Evolutionary conservation across 192 early-diverging fungal genomes (phyloP), one percentile per base, ranked within the genome.

Genomic region (Haplosporangium gracile): DNA sequence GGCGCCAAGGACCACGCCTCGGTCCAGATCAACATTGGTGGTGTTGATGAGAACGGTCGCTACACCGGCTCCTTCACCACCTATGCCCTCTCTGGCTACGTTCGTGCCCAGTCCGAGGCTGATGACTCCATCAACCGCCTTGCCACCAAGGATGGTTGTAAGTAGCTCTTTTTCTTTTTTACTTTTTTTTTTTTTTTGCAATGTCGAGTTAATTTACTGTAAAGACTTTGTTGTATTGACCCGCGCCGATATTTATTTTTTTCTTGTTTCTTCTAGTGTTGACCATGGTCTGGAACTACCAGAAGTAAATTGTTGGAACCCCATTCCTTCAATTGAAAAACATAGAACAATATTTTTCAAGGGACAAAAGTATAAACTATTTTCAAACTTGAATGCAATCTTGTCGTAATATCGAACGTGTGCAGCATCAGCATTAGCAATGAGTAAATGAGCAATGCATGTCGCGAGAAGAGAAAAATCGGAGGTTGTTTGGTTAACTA

Each of bases 61-160:
- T 85, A 92, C 87, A 94, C 92, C 72, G 95, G 95, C 75, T 86
- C 90, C 83, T 93, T 89, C 93, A 92, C 95, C 90, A 96, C 95
- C 91, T 97, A 95, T 89, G 97, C 96, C 69, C 92, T 99, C 86
- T 96, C 93, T 86, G 99, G 98, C 80, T 96, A 95, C 89, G 95
- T 99, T 87, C 95, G 98, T 88, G 88, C 94, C 88, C 89, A 93
- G 74, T 97, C 94, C 77, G 97, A 99, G 93, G 92, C 96, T 79
- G 97, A 99, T 90, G 98, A 99, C 91, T 96, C 96, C 83, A 82
- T 99, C 84, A 98, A 99, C 97, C 95, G 98, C 81, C 93, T 99
- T 72, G 95, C 97, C 82, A 93, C 93, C 88, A 82, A 90, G 74
- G 92, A 94, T 90, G 94, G 94, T 79, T 91, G 91, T 93, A 91